A percentile compares a stretch with the other conserved stretches of the same genome.
phyloP scores from a whole-genome alignment of 2,329 filamentous ascomycete species.

The Trichoderma sp. region DNA sequence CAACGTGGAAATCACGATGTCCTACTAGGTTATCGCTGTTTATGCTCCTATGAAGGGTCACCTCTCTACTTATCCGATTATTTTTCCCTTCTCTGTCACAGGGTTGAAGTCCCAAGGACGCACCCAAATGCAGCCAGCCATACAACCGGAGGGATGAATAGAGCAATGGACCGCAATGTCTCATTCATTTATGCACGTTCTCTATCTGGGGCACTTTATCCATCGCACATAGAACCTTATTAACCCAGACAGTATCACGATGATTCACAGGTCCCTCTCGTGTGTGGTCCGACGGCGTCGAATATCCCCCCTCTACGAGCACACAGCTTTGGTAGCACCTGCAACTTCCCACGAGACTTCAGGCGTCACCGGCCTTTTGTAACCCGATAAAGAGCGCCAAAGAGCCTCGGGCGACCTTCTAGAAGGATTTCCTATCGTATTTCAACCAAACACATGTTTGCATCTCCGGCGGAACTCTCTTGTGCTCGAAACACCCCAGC shows the following conservation, averaged over 20 bases:
- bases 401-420: slow-evolving; percentile 1
- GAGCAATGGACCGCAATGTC: not conserved
- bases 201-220: not conserved
- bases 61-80: not conserved
- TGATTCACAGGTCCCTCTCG: not conserved
- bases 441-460: not conserved
- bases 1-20: not conserved
- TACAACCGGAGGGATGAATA: not conserved
- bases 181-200: not conserved
- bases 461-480: not conserved
- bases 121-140: not conserved
- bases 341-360: slow-evolving; percentile 14
- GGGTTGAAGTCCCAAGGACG: not conserved
- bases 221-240: not conserved
- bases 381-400: not conserved
- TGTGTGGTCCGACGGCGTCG: slow-evolving; percentile 17
- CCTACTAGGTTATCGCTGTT: not conserved
- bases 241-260: slow-evolving; percentile 1
- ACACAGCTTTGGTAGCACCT: slow-evolving; percentile 7
- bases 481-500: not conserved
- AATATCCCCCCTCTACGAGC: not conserved
- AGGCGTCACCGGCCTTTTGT: not conserved
- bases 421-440: not conserved
- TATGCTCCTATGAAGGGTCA: not conserved
- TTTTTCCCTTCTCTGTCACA: not conserved